Evolutionary conservation across 352 stramenopile species (phyloP), one percentile per base, ranked within the genome.

Genomic region (Pythium volutum): DNA sequence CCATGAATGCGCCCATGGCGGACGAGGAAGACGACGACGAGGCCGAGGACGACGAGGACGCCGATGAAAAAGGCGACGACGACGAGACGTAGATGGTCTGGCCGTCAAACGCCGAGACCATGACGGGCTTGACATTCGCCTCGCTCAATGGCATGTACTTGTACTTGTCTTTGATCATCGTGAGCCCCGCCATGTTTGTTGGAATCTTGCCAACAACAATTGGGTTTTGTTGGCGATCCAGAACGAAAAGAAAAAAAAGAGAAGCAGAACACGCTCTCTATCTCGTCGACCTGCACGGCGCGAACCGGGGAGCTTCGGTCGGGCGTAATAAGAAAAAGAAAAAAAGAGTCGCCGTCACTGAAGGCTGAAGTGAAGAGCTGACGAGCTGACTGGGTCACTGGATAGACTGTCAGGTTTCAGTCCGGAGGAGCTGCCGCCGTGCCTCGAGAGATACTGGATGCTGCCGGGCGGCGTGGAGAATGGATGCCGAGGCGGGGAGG

Each of bases 101-200:
- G 2, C 86, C 86, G 65, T 95, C 86, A 64, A 88, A 95, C 33
- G 72, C 70, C 16, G 79, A 71, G 31, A 93, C 82, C 62, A 90
- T 85, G 56, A 83, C 71, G 14, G 86, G 86, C 23, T 72, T 76
- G 66, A 95, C 75, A 74, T 91, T 82, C 11, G 76, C 85, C 71
- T 95, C 86, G 67, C 81, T 91, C 55, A 95, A 71, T 48, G 86
- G 86, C 83, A 95, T 90, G 67, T 93, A 93, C 72, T 95, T 95
- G 77, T 72, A 68, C 65, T 72, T 72, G 59, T 43, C 51, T 53
- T 64, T 66, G 47, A 66, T 39, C 64, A 71, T 71, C 31, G 64
- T 60, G 53, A 70, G 62, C 6, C 36, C 42, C 27, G 64, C 58
- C 64, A 70, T 70, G 33, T 43, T 64, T 47, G 2, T 36, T 47